phyloP scores from a whole-genome alignment of 1,284 basidiomycete genomes.

The Ustilago sp. region DNA sequence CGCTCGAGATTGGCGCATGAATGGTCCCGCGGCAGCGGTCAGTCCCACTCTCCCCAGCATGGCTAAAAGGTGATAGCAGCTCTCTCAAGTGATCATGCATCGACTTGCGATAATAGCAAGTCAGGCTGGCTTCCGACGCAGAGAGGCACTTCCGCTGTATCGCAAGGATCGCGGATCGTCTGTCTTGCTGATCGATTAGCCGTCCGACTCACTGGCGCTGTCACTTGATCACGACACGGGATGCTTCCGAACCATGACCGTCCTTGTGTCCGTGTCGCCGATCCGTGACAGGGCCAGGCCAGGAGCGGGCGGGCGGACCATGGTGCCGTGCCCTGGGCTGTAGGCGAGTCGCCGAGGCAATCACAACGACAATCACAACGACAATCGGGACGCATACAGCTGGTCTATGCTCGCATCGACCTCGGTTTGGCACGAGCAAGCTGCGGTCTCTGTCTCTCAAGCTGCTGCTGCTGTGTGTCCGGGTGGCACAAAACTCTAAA shows the following conservation, averaged over 20 bases:
- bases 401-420: not conserved
- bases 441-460: not conserved
- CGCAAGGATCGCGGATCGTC: not conserved
- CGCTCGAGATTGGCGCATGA: not conserved
- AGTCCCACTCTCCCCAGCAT: not conserved
- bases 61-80: not conserved
- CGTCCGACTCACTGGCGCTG: constrained; percentile 5
- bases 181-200: constrained; percentile 12
- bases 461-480: not conserved
- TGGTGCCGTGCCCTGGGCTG: not conserved
- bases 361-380: not conserved
- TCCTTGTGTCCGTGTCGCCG: not conserved
- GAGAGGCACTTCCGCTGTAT: not conserved
- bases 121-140: not conserved
- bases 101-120: not conserved
- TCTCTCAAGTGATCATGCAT: too few species aligned
- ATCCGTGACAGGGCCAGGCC: not conserved
- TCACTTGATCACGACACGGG: not conserved
- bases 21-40: not conserved
- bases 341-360: constrained; percentile 7
- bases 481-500: not conserved
- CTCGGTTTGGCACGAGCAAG: not conserved
- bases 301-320: too few species aligned
- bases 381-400: not conserved
- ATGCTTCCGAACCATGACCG: constrained; percentile 7